A percentile compares a stretch with the other conserved stretches of the same genome.
These are phyloP conservation scores for Scheffersomyces amazonensis DNA, from an alignment of 805 yeast genomes.

Conservation along the genomic window DNA sequence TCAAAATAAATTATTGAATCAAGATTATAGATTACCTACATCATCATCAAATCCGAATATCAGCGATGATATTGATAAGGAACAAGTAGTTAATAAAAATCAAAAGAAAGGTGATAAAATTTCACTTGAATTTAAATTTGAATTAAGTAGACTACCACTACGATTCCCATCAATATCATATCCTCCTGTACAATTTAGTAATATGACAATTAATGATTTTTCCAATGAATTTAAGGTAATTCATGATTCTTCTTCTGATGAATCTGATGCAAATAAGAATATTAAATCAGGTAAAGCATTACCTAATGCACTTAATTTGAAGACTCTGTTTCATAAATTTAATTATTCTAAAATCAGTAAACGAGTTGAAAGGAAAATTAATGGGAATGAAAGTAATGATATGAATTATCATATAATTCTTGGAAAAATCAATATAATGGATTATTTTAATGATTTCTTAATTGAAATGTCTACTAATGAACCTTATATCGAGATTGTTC, in stretches of 20 bases:
- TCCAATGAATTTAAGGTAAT: constrained; percentile 14
- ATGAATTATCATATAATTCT: constrained; percentile 4
- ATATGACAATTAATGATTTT: constrained; percentile 15
- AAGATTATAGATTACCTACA: constrained; percentile 24
- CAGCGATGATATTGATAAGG: background rate
- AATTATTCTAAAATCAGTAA: background rate
- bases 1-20: constrained; percentile 23
- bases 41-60: constrained; percentile 12
- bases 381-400: constrained; percentile 2
- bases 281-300: background rate
- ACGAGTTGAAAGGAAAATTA: background rate
- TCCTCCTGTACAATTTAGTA: constrained; percentile 19
- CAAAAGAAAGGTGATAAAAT: background rate
- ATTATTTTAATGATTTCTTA: constrained; percentile 7
- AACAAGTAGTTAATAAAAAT: background rate
- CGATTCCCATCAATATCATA: constrained; percentile 17
- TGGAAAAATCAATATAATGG: constrained; percentile 7
- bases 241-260: constrained; percentile 4
- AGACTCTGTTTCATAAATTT: constrained; percentile 5
- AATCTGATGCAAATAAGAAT: background rate
- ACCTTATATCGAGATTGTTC: constrained; percentile 4
- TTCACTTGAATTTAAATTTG: constrained; percentile 20
- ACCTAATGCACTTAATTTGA: constrained; percentile 5
- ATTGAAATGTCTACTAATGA: background rate
- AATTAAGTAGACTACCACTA: constrained; percentile 17